Conservation (phyloP, 352 stramenopile genomes). For the Globisporangium nodosum region DNA sequence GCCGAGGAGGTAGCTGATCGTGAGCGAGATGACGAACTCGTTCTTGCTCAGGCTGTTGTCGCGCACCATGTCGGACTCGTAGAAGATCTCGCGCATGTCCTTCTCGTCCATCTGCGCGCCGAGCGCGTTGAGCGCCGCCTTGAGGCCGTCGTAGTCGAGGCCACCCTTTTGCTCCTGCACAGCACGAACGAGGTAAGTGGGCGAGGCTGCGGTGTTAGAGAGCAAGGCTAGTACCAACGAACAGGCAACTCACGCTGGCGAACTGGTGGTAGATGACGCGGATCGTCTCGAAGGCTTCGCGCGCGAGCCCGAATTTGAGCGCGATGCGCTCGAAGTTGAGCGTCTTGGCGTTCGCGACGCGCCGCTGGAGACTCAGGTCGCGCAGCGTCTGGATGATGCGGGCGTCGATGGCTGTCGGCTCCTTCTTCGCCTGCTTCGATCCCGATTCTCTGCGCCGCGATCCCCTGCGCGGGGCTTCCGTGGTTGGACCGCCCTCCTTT, state of each 20-base stretch:
- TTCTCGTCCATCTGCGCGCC: conserved; percentile 63
- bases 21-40: conserved; percentile 82
- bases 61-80: conserved; percentile 86
- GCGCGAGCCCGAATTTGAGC: conserved; percentile 61
- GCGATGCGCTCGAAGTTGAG: conserved; percentile 77
- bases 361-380: conserved; percentile 52
- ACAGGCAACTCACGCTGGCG: conserved; percentile 29
- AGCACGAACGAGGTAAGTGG: background rate
- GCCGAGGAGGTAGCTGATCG: conserved; percentile 76
- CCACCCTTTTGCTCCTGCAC: conserved; percentile 41
- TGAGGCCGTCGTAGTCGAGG: conserved; percentile 65
- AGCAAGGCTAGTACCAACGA: background rate
- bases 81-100: conserved; percentile 77
- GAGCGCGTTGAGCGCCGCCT: conserved; percentile 43
- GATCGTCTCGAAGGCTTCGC: conserved; percentile 58
- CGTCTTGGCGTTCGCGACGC: conserved; percentile 35
- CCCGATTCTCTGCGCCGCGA: conserved; percentile 5
- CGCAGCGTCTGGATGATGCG: conserved; percentile 65
- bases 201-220: background rate
- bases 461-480: background rate
- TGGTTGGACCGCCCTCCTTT: background rate
- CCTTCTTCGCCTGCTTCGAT: conserved; percentile 19
- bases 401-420: conserved; percentile 47
- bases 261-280: conserved; percentile 64
- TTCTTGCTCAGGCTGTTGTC: conserved; percentile 83